Base-by-base conservation (phyloP, 2,329 filamentous ascomycete species). In the Capronia americana region DNA sequence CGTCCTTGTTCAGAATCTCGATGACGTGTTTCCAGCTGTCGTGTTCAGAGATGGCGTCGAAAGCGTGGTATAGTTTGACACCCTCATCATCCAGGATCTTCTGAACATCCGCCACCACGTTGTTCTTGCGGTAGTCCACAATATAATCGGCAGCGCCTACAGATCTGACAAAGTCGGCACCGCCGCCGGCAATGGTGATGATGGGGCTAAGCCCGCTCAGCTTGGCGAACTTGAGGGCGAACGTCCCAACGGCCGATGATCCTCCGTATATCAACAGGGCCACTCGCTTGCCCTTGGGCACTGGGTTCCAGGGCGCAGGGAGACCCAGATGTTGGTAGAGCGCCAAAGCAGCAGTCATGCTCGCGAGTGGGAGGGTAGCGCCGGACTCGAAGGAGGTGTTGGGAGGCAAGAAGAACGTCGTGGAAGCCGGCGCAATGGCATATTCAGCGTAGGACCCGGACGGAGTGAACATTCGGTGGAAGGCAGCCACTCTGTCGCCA, bases 121-220 rank as follows among this genome's bases (percentile, higher is more conserved):
- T 56, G 1, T 38, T 38, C 53, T 38, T 56, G n/a, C 53, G 26
- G 28, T 56, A 56, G 26, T 56, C 53, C 3, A 56, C 53, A 20
- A 56, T 56, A 20, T 56, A 38, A 30, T 56, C 53, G 26, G 53
- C 53, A 23, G 53, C 53, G 4, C 28, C 28, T 12, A 56, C 11
- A 11, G 53, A 56, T 12, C 1, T 38, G 57, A 46, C 57, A n/a
- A 60, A 60, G 10, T 60, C 57, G 3, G 44, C 44, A 53, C 53
- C 53, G 3, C 30, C 28, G 10, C 87, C 87, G 0, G 87, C 86
- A 5, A 89, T 79, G 66, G 82, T 83, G 69, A 90, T 86, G 51
- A 89, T 76, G 0, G 87, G 88, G 74, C 88, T 85, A 66, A 90
- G 85, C 73, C 87, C 85, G 67, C 81, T 82, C 10, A 78, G 77